Percentiles rank a stretch among this genome's conserved stretches.
Conservation (phyloP, 306 rosid genomes). For the Styphnolobium japonicum region DNA sequence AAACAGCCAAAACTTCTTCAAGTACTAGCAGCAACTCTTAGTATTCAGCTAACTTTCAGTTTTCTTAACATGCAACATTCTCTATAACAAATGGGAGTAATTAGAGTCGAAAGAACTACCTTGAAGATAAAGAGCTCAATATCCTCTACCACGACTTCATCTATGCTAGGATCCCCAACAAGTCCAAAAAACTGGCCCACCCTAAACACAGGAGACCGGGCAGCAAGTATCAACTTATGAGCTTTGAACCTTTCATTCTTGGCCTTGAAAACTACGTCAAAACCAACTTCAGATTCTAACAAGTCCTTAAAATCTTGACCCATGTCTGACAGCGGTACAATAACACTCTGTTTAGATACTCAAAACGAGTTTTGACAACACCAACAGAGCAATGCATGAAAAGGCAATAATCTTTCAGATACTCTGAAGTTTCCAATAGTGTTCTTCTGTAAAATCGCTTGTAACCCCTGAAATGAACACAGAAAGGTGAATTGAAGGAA, state of each 20-base stretch:
- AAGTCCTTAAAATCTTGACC: constrained; percentile 68
- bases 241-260: constrained; percentile 70
- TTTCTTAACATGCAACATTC: not conserved
- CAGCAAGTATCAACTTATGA: constrained; percentile 87
- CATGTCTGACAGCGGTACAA: constrained; percentile 61
- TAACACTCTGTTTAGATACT: constrained; percentile 52
- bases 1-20: not conserved
- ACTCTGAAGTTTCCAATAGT: constrained; percentile 70
- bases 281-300: constrained; percentile 70
- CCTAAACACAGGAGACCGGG: constrained; percentile 79
- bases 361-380: constrained; percentile 80
- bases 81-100: constrained; percentile 9
- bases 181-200: constrained; percentile 73
- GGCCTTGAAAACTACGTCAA: constrained; percentile 75
- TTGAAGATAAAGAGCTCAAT: constrained; percentile 87
- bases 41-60: not conserved
- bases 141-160: constrained; percentile 67
- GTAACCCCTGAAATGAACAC: constrained; percentile 72
- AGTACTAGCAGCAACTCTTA: too few relatives aligned
- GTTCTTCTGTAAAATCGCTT: constrained; percentile 78
- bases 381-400: constrained; percentile 91
- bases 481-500: not conserved
- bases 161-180: constrained; percentile 62
- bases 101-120: constrained; percentile 44
- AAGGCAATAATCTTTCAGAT: constrained; percentile 84